Conservation (phyloP, 768 basidiomycete genomes). For the Pseudohyphozyma bogoriensis region DNA sequence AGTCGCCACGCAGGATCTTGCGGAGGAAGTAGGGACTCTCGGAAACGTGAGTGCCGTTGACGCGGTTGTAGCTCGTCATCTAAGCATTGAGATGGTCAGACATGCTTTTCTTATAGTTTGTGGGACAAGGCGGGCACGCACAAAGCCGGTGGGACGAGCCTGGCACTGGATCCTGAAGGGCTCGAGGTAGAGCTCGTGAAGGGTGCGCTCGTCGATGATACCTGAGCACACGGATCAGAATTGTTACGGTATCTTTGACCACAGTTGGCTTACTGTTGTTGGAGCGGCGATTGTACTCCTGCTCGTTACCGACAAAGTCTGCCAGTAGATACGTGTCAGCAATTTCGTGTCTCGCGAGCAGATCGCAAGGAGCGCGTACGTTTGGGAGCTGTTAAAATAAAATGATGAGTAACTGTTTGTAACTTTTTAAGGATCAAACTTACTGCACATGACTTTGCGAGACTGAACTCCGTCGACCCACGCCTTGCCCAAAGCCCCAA, state of each 20-base stretch:
- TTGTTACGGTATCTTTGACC: no score
- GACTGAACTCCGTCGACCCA: background rate
- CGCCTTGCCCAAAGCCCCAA: background rate
- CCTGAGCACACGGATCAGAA: no score
- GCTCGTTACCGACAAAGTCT: constrained; percentile 37
- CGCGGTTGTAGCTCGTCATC: constrained; percentile 18
- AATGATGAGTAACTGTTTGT: no score
- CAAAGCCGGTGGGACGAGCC: no score
- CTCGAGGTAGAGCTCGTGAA: constrained; percentile 37
- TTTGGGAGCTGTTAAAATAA: no score
- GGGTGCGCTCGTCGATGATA: constrained; percentile 30
- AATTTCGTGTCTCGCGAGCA: no score
- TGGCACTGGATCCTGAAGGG: constrained; percentile 17
- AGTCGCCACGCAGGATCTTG: constrained; percentile 36
- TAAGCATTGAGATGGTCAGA: no score
- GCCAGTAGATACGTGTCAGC: background rate
- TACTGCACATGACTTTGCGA: background rate
- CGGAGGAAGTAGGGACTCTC: constrained; percentile 35
- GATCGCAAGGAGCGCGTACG: no score
- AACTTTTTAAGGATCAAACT: background rate
- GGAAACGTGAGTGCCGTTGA: constrained; percentile 37
- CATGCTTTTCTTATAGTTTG: no score
- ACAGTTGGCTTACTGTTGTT: no score
- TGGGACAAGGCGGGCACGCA: no score
- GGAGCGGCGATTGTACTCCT: constrained; percentile 37